A percentile compares a stretch with the other conserved stretches of the same genome.
These are phyloP conservation scores for Vaccinium macrocarpon DNA, from an alignment of 148 eudicot species.

Conservation along the genomic window DNA sequence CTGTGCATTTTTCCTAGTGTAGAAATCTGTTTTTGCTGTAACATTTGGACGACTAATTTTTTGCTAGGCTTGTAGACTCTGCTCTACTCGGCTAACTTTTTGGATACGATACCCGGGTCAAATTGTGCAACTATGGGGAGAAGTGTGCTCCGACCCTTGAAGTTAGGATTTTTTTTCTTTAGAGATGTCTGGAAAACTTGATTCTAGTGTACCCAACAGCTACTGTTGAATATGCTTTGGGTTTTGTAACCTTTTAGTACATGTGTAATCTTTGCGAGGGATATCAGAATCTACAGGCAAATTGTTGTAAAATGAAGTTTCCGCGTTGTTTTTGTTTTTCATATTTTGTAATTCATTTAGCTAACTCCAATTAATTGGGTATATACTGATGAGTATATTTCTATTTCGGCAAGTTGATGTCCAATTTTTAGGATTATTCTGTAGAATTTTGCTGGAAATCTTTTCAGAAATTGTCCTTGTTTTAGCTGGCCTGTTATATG, in stretches of 20 bases:
- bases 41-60: background rate
- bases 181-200: background rate
- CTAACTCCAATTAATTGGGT: background rate
- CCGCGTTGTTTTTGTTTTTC: background rate
- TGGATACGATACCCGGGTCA: background rate
- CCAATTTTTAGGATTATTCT: background rate
- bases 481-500: background rate
- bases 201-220: constrained; percentile 6
- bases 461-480: background rate
- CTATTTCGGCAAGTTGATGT: background rate
- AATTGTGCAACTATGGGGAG: background rate
- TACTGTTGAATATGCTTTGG: background rate
- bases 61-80: constrained; percentile 1
- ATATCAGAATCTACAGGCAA: constrained; percentile 9
- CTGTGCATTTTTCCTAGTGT: background rate
- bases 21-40: background rate
- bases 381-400: background rate
- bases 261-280: constrained; percentile 6
- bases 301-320: constrained; percentile 17
- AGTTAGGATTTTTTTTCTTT: background rate
- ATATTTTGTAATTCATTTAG: background rate
- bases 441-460: background rate
- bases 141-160: background rate
- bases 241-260: background rate
- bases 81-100: background rate